Conservation (phyloP, 768 basidiomycete genomes). For the Mycena chlorophos region DNA sequence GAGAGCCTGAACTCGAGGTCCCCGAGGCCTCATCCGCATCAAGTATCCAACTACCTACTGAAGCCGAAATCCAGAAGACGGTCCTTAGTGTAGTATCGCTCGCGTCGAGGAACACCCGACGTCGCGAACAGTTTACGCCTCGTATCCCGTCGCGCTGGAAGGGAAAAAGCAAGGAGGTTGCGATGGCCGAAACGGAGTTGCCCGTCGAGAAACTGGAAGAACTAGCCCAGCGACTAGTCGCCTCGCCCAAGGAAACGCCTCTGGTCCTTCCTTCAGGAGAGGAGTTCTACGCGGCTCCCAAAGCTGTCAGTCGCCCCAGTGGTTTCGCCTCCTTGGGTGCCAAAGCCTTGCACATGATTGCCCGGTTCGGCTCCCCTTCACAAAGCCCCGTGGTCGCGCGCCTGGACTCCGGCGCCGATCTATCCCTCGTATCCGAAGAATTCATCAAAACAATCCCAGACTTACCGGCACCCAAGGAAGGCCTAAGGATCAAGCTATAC, state of each 20-base stretch:
- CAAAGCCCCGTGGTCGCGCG: neutral
- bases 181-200: neutral
- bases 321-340: neutral
- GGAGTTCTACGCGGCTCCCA: neutral
- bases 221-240: neutral
- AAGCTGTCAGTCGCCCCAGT: neutral
- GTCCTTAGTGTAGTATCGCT: neutral
- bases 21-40: neutral
- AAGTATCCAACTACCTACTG: too few relatives aligned
- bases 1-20: neutral
- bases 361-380: neutral
- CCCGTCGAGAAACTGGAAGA: neutral
- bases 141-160: neutral
- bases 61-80: neutral
- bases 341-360: slow-evolving; percentile 3
- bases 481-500: slow-evolving; percentile 15
- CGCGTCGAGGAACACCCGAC: neutral
- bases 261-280: neutral
- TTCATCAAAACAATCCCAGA: neutral
- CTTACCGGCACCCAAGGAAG: neutral
- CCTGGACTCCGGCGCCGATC: slow-evolving; percentile 4
- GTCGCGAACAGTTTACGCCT: neutral
- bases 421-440: slow-evolving; percentile 8
- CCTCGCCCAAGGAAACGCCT: neutral
- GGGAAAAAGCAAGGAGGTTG: neutral